These are phyloP conservation scores for Lactarius tabidus DNA, from an alignment of 768 basidiomycete genomes.

Conservation along the genomic window DNA sequence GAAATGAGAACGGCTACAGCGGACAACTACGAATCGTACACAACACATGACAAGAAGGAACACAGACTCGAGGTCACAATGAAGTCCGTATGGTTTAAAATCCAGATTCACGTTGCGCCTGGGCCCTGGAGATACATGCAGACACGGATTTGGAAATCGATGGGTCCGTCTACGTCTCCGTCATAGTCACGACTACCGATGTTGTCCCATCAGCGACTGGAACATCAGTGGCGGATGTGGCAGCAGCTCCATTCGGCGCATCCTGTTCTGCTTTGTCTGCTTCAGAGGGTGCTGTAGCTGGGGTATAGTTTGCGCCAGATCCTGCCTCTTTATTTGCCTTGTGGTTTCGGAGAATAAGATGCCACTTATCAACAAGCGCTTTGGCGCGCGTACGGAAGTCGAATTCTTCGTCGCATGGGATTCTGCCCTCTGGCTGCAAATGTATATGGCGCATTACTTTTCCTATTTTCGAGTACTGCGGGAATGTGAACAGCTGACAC, in stretches of 20 bases:
- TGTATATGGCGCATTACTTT: slow-evolving; percentile 89
- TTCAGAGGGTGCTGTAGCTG: slow-evolving; percentile 18
- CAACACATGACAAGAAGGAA: slow-evolving; percentile 13
- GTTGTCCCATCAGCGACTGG: slow-evolving; percentile 21
- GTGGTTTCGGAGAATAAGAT: too few relatives aligned
- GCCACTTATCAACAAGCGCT: slow-evolving; percentile 68
- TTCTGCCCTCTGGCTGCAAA: slow-evolving; percentile 46
- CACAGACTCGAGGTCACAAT: slow-evolving; percentile 7
- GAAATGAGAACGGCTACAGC: slow-evolving; percentile 10
- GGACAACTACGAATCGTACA: slow-evolving; percentile 19
- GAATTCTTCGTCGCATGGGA: slow-evolving; percentile 64
- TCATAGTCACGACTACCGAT: slow-evolving; percentile 20
- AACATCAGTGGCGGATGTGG: not conserved
- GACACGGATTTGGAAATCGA: not conserved
- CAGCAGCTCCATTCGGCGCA: slow-evolving; percentile 5
- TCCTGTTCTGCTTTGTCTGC: slow-evolving; percentile 16
- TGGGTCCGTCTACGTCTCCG: slow-evolving; percentile 10
- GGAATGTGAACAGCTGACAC: not conserved
- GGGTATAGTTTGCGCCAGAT: slow-evolving; percentile 11
- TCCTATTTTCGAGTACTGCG: slow-evolving; percentile 69
- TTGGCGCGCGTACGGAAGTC: slow-evolving; percentile 68
- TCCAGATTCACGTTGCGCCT: slow-evolving; percentile 5
- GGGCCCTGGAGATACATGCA: slow-evolving; percentile 1
- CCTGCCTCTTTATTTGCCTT: slow-evolving; percentile 33
- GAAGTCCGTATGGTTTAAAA: slow-evolving; percentile 10